Base-by-base conservation (phyloP, 805 yeast genomes). In the Metschnikowia baotianmanensis region DNA sequence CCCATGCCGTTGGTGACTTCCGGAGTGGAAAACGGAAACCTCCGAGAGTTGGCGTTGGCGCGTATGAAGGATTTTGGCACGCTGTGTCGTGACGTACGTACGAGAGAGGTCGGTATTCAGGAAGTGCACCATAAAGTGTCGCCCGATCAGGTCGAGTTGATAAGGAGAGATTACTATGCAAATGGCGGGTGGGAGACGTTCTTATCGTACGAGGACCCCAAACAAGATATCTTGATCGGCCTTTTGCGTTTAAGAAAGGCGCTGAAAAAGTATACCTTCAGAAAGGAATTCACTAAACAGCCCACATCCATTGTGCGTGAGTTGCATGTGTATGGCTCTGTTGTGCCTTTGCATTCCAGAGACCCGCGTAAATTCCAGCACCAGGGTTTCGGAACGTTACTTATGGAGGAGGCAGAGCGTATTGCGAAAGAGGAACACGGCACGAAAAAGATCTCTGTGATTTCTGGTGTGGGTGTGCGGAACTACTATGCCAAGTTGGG, bases 121-220 rank as follows among this genome's bases (percentile, higher is more conserved):
- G 99, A 93, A 59, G 98, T 93, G 3, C 99, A 93, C 62, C 96
- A 90, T 61, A 89, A 89, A 61, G 95, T 93, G 18, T 85, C 85
- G 33, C 99, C 99, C 0, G 98, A 93, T 59, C 98, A 93, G 63
- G 96, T 93, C 13, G 99, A 93, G 64, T 70, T 93, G 40, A 86
- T 93, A 40, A 78, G 99, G 61, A 79, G 99, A 59, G 99, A 93
- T 61, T 93, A 93, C 65, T 84, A 85, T 52, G 99, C 99, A 31
- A 93, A 93, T 58, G 98, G 96, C 18, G 97, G 97, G 16, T 93
- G 98, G 98, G 98, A 93, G 67, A 93, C 99, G 0, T 93, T 93
- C 62, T 67, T 93, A 46, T 82, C 95, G 12, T 93, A 93, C 62
- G 99, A 93, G 63, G 99, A 93, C 64, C 98, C 98, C 33, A 86